Base-by-base conservation (phyloP, 768 basidiomycete species). In the Hygrocybe coccinea region DNA sequence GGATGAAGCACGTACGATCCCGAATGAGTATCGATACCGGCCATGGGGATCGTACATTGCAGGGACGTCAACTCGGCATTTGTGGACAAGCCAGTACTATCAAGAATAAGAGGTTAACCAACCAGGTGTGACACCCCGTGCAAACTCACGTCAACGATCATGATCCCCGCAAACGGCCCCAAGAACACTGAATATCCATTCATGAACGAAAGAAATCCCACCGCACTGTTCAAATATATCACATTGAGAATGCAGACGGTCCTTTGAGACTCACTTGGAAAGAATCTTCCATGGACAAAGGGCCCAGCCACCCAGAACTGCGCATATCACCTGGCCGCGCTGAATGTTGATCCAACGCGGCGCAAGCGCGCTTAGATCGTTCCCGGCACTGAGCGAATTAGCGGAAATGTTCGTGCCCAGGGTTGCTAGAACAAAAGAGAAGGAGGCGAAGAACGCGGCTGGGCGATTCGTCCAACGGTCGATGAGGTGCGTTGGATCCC, bases 271-370 rank as follows among this genome's bases (percentile, higher is more conserved):
- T 14, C 8, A 22, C 47, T 74, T 77, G 2, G 76, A 75, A 33
- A 94, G 74, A 52, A 95, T 91, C 69, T 91, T 83, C 92, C 91
- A 95, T 3, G 91, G 90, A 58, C 82, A 84, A n/a, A 91, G 69
- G 0, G 79, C 83, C 91, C 92, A 95, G 0, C 89, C 89, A 2
- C 91, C 91, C 5, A 95, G 65, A 46, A 94, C 52, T 0, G 89
- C 88, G 59, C 89, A 92, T 34, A 95, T 73, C 57, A 89, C 69
- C 63, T 85, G 85, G 1, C 93, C 93, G 9, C 92, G 77, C 50
- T 81, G 77, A 58, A 93, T 89, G 65, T 94, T 89, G 71, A 95
- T 81, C 58, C 79, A 94, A 55, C 77, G 76, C 25, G 89, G 91
- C 63, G 77, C 81, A 38, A 89, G 72, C n/a, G 82, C 90, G 2